Base-by-base conservation (phyloP, 768 basidiomycete species). In the Leccinum truebloodii region DNA sequence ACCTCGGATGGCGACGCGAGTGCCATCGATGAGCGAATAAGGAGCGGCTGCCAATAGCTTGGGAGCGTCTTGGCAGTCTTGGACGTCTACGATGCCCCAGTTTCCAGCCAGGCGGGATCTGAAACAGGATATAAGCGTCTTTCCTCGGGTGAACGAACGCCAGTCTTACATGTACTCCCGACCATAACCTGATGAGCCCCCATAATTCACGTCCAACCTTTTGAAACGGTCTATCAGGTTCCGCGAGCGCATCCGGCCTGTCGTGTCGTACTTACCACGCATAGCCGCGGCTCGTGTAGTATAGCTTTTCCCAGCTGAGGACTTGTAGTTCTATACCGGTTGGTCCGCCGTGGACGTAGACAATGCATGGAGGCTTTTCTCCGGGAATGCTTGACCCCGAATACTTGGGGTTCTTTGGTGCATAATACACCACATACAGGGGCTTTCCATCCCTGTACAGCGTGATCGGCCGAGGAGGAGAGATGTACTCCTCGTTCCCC, bases 31-130 rank as follows among this genome's bases (percentile, higher is more conserved):
- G 65, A 87, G 81, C 9, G 79, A 76, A 67, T 83, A 72, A 0
- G 81, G 79, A 1, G 71, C 63, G 4, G 68, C 59, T 14, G 84
- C 77, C 39, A 92, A 79, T 35, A 77, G 71, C 65, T 72, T 74
- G 0, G 84, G 82, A 3, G 88, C 84, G n/a, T 74, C 71, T 39
- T 63, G 83, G 59, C 83, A 84, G 68, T 94, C 92, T 20, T 81
- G 74, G 1, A 88, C 81, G 65, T 94, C 92, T 8, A 86, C 81
- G 14, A 91, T 64, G 4, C 91, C 92, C 92, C 92, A 94, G 13
- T 83, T 75, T 6, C 78, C 81, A 41, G 77, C 76, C 3, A 94
- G 83, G 16, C 87, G 56, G 81, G 79, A 59, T 54, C 71, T 73
- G 76, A 77, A 51, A 32, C 26, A 18, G n/a, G 13, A 32, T 67